phyloP scores from a whole-genome alignment of 1,139 yeast genomes.

The Meyerozyma guilliermondii region DNA sequence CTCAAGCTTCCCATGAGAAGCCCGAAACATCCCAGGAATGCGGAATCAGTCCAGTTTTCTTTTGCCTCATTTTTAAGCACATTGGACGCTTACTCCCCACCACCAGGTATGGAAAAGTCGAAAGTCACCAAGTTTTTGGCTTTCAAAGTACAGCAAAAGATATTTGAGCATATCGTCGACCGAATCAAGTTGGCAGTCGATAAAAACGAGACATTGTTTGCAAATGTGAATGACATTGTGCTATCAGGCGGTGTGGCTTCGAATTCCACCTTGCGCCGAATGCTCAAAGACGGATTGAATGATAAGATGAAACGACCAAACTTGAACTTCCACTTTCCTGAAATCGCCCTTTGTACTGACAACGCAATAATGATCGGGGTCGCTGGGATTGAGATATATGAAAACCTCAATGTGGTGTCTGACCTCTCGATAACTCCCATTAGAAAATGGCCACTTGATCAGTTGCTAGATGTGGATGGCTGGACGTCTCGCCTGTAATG shows the following conservation, averaged over 20 bases:
- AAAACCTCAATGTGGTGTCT: slow-evolving; percentile 43
- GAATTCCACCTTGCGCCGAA: slow-evolving; percentile 51
- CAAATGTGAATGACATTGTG: slow-evolving; percentile 53
- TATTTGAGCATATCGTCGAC: slow-evolving; percentile 68
- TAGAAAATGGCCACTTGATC: slow-evolving; percentile 70
- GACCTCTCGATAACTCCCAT: slow-evolving; percentile 52
- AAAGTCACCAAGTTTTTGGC: slow-evolving; percentile 43
- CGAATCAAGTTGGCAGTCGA: slow-evolving; percentile 52
- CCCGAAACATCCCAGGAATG: slow-evolving; percentile 25
- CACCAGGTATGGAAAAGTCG: slow-evolving; percentile 16
- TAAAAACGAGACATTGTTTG: slow-evolving; percentile 32
- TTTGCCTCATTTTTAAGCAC: slow-evolving; percentile 75
- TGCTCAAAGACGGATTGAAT: slow-evolving; percentile 35
- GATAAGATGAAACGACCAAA: slow-evolving; percentile 6
- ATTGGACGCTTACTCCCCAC: slow-evolving; percentile 26
- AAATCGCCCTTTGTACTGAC: slow-evolving; percentile 75
- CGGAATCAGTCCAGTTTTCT: slow-evolving; percentile 48
- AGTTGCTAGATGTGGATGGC: slow-evolving; percentile 43
- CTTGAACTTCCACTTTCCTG: slow-evolving; percentile 56
- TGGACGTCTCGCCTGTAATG: slow-evolving; percentile 29
- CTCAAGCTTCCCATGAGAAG: slow-evolving; percentile 31
- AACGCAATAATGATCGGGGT: slow-evolving; percentile 97
- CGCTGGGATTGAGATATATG: slow-evolving; percentile 88
- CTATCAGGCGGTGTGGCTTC: slow-evolving; percentile 96
- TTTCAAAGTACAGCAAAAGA: slow-evolving; percentile 54